Evolutionary conservation across 495 filamentous ascomycete species (phyloP), one percentile per base, ranked within the genome.

Genomic region (Lophiotrema nucula): DNA sequence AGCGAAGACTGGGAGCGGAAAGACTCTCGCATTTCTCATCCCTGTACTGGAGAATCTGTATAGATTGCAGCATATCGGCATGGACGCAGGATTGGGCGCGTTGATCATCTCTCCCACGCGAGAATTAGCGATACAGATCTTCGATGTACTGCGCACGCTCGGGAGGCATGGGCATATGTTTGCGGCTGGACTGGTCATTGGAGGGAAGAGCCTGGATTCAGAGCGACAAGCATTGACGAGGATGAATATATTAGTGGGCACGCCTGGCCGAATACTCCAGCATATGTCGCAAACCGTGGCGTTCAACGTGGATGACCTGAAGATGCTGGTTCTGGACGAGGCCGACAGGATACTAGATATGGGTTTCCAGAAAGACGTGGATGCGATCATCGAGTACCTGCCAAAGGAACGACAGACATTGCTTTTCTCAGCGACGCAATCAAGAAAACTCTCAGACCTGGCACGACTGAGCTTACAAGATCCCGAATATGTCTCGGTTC

Each of bases 171-270:
- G 73, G 42, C 93, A 99, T 71, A 77, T 83, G 19, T 96, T 97
- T 70, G 95, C 92, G 1, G 93, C 93, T 1, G 93, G 95, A 0
- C 70, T 99, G 64, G 84, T 99, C 0, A 97, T 97, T 64, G 93
- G 93, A n/a, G 93, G 93, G 8, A 95, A 92, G 76, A 89, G 82
- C 74, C 66, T 96, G 65, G 82, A 85, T 61, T 91, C 97, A 69
- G 92, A 99, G 72, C 84, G 85, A 41, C 89, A 92, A 60, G 79
- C 92, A 31, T 68, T 99, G 51, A 84, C 86, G 12, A 79, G 90
- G 56, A 99, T 99, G 95, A 97, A 97, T 62, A 99, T 99, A 44
- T 73, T 99, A 12, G 92, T 99, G 2, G 96, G 92, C 67, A 99
- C 93, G 2, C 93, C 93, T 0, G 93, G 93, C 10, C 81, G 93